Conservation (phyloP, 805 yeast genomes). For the Saccharomycopsis sp. region DNA sequence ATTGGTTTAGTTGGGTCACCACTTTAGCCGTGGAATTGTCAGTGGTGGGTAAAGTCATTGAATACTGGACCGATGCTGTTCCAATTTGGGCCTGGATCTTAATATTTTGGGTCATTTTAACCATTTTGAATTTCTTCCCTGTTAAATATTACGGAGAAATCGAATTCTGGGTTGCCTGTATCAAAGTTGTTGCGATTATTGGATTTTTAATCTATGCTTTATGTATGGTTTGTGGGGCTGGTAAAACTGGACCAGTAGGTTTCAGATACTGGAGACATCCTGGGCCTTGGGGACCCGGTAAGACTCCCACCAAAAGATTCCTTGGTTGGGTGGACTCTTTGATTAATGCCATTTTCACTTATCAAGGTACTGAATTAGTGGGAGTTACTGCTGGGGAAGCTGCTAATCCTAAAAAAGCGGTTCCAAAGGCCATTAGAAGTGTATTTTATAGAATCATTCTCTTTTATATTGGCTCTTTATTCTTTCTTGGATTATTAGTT, state of each 20-base stretch:
- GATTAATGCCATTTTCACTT: constrained; percentile 46
- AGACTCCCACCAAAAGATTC: constrained; percentile 35
- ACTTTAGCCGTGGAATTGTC: constrained; percentile 55
- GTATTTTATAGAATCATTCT: constrained; percentile 52
- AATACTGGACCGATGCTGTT: constrained; percentile 43
- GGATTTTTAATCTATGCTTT: constrained; percentile 46
- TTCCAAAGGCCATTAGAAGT: constrained; percentile 57
- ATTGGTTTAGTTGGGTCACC: constrained; percentile 67
- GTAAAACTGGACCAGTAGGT: constrained; percentile 46
- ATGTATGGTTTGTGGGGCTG: constrained; percentile 48
- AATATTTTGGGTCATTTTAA: constrained; percentile 38
- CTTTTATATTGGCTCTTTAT: constrained; percentile 49
- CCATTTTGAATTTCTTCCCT: constrained; percentile 38
- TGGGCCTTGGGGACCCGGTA: constrained; percentile 59
- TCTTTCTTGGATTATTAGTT: constrained; percentile 55
- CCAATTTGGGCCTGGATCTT: constrained; percentile 56
- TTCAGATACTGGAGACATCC: constrained; percentile 59
- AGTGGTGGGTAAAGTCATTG: constrained; percentile 44
- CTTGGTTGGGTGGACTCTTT: constrained; percentile 43
- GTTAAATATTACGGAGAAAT: constrained; percentile 46
- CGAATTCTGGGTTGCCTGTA: constrained; percentile 46
- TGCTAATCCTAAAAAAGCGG: constrained; percentile 54
- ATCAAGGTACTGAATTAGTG: constrained; percentile 49
- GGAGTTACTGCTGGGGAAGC: constrained; percentile 55
- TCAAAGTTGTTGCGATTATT: constrained; percentile 43